phyloP scores from a whole-genome alignment of 306 rosid genomes.

The Parietaria judaica region DNA sequence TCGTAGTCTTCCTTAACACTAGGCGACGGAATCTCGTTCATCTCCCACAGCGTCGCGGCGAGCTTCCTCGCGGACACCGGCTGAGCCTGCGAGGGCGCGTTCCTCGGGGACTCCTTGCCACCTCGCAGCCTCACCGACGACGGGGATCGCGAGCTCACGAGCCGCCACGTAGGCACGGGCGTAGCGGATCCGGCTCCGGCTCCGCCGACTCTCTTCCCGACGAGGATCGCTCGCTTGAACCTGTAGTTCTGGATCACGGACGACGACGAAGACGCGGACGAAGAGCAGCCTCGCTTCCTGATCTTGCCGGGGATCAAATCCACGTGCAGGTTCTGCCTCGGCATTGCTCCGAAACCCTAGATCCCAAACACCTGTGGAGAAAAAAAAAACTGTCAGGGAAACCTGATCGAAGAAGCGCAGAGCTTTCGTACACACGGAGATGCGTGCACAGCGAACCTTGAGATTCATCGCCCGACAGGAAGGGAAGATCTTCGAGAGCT shows the following conservation, averaged over 20 bases:
- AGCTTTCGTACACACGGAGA: neutral
- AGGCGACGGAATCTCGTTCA: slow-evolving; percentile 95
- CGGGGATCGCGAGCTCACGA: slow-evolving; percentile 65
- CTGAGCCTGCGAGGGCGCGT: slow-evolving; percentile 36
- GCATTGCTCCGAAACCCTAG: slow-evolving; percentile 30
- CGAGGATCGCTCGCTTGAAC: slow-evolving; percentile 80
- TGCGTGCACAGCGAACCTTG: neutral
- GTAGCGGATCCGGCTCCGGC: slow-evolving; percentile 80
- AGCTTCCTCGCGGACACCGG: slow-evolving; percentile 96
- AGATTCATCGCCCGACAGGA: slow-evolving; percentile 5
- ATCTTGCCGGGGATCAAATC: slow-evolving; percentile 84
- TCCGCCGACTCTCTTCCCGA: slow-evolving; percentile 66
- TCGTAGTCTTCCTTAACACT: slow-evolving; percentile 41
- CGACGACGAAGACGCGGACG: slow-evolving; percentile 87
- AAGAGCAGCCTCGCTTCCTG: slow-evolving; percentile 90
- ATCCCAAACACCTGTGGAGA: neutral
- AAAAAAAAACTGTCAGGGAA: neutral
- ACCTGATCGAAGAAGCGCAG: neutral
- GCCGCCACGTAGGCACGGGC: slow-evolving; percentile 91
- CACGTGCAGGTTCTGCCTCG: slow-evolving; percentile 51
- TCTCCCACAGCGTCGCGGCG: slow-evolving; percentile 98
- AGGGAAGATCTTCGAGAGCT: neutral
- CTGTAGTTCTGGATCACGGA: slow-evolving; percentile 77
- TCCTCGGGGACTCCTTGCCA: slow-evolving; percentile 61
- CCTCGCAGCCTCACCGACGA: slow-evolving; percentile 51